Evolutionary conservation across 2,329 filamentous ascomycete genomes (phyloP).

Genomic region (Atkinsonella hypoxylon): DNA sequence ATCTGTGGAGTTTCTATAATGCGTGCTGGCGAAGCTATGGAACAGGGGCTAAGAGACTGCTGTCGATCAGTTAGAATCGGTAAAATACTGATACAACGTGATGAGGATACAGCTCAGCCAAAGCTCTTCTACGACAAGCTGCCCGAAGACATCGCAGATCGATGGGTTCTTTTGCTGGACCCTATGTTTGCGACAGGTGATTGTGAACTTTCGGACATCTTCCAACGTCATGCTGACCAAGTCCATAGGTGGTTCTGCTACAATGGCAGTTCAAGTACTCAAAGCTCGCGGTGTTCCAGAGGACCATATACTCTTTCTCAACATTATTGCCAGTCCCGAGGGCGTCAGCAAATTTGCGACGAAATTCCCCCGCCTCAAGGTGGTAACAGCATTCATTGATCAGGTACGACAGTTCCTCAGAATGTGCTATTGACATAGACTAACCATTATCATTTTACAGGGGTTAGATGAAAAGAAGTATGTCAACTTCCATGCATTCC

Average conservation of each 20-base stretch:
- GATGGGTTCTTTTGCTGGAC: conserved; percentile 89
- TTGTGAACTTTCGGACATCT: background rate
- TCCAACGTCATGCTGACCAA: background rate
- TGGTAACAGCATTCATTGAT: conserved; percentile 94
- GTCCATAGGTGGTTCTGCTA: conserved; percentile 70
- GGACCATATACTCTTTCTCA: conserved; percentile 90
- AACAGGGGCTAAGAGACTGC: conserved; percentile 90
- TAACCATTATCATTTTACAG: conserved; percentile 18
- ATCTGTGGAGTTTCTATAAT: conserved; percentile 98
- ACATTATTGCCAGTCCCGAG: conserved; percentile 93
- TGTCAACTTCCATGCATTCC: conserved; percentile 10
- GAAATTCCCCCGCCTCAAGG: conserved; percentile 77
- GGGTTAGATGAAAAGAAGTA: conserved; percentile 98
- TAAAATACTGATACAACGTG: conserved; percentile 94
- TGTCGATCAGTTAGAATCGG: conserved; percentile 96
- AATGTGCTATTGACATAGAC: background rate
- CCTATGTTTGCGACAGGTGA: conserved; percentile 98
- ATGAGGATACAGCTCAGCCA: conserved; percentile 86
- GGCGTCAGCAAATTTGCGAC: conserved; percentile 81
- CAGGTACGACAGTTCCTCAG: conserved; percentile 35
- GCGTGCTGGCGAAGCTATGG: conserved; percentile 97
- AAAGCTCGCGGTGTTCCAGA: conserved; percentile 85
- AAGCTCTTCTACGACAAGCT: conserved; percentile 98
- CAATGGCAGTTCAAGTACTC: conserved; percentile 91
- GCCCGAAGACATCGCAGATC: conserved; percentile 78